Conservation (phyloP, 2,329 filamentous ascomycete genomes). For the Fulvia fulva region DNA sequence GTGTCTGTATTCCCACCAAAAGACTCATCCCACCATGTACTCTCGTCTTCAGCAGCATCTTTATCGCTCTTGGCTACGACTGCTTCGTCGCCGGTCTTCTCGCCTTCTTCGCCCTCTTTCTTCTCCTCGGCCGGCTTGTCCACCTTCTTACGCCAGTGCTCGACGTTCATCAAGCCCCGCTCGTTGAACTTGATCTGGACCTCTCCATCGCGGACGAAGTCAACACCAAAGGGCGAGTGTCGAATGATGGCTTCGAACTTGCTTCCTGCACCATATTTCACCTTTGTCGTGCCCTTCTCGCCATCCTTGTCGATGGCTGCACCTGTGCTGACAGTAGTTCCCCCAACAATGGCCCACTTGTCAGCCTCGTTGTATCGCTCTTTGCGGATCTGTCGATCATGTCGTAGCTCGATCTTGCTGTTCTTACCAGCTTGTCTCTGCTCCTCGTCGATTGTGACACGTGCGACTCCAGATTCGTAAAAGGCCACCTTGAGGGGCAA, state of each 20-base stretch:
- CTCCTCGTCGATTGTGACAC: slow-evolving; percentile 88
- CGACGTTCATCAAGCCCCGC: slow-evolving; percentile 83
- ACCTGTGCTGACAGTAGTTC: slow-evolving; percentile 66
- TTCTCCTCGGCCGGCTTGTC: slow-evolving; percentile 59
- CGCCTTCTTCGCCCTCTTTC: slow-evolving; percentile 50
- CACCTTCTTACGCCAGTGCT: slow-evolving; percentile 89
- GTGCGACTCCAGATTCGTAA: slow-evolving; percentile 80
- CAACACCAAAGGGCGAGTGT: slow-evolving; percentile 76
- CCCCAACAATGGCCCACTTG: slow-evolving; percentile 81
- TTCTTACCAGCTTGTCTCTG: slow-evolving; percentile 85
- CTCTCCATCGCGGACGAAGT: slow-evolving; percentile 78
- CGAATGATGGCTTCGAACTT: slow-evolving; percentile 79
- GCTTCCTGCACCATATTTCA: slow-evolving; percentile 73
- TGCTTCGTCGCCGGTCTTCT: slow-evolving; percentile 47
- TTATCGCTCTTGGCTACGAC: slow-evolving; percentile 39
- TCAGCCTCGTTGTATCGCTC: slow-evolving; percentile 92
- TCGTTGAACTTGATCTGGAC: slow-evolving; percentile 87
- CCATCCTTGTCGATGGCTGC: slow-evolving; percentile 65
- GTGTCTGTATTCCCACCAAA: slow-evolving; percentile 94
- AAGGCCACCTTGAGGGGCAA: slow-evolving; percentile 85
- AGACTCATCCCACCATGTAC: slow-evolving; percentile 95
- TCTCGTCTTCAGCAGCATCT: slow-evolving; percentile 63
- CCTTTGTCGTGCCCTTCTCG: slow-evolving; percentile 62
- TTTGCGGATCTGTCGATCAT: slow-evolving; percentile 79
- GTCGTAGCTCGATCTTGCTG: slow-evolving; percentile 79